A percentile compares a stretch with the other conserved stretches of the same genome.
Evolutionary conservation across 805 yeast genomes (phyloP).

Genomic region (Lipomyces oligophaga): DNA sequence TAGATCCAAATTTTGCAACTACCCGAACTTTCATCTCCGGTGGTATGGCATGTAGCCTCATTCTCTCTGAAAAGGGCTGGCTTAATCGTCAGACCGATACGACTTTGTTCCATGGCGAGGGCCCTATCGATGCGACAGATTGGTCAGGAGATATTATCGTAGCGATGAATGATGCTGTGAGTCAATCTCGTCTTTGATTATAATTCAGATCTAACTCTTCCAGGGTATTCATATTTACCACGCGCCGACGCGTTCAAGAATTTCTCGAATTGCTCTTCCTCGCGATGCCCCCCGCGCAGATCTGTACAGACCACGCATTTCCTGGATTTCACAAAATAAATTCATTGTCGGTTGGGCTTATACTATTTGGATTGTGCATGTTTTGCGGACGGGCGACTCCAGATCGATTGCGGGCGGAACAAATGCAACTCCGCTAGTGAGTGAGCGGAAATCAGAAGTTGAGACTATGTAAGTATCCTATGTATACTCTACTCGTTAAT

Average conservation of each 20-base stretch:
- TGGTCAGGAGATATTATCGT: conserved; percentile 62
- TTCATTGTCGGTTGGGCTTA: conserved; percentile 80
- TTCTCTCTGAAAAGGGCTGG: conserved; percentile 78
- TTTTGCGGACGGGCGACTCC: conserved; percentile 18
- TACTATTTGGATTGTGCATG: conserved; percentile 64
- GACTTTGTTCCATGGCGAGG: conserved; percentile 54
- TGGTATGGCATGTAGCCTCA: conserved; percentile 81
- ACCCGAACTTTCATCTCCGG: conserved; percentile 75
- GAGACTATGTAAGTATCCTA: conserved; percentile 17
- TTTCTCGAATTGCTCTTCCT: conserved; percentile 57
- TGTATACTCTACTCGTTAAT: background rate
- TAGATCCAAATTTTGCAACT: conserved; percentile 63
- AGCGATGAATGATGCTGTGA: conserved; percentile 84
- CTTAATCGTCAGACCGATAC: conserved; percentile 74
- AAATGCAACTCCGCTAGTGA: conserved; percentile 4
- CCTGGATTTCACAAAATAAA: conserved; percentile 59
- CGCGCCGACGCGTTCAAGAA: conserved; percentile 46
- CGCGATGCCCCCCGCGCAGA: conserved; percentile 60
- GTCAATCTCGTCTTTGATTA: conserved; percentile 38
- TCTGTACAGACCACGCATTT: conserved; percentile 76
- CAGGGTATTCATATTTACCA: conserved; percentile 48
- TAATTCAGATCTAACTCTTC: background rate
- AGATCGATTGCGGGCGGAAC: conserved; percentile 3
- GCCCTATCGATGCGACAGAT: conserved; percentile 67
- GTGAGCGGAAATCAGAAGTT: conserved; percentile 27